phyloP scores from a whole-genome alignment of 139 green algal species.

The Chlorella sp. region DNA sequence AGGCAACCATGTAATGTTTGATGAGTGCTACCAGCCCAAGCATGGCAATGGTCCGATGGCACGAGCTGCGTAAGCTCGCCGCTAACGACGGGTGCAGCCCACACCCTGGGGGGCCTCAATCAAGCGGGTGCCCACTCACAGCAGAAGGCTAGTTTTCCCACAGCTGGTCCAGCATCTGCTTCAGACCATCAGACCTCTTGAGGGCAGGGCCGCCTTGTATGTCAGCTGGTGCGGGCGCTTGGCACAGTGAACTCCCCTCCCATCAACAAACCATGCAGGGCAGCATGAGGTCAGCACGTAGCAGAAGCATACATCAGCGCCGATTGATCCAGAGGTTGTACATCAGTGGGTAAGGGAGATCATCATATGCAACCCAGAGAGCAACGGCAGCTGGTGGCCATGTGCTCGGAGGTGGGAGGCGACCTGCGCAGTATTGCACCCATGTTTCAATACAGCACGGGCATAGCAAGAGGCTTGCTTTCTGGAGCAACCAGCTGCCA shows the following conservation, averaged over 20 bases:
- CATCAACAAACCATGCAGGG: too few relatives aligned
- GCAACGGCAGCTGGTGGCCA: neutral
- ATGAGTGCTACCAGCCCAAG: too few relatives aligned
- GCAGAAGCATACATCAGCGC: neutral
- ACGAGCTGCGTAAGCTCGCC: too few relatives aligned
- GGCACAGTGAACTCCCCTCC: too few relatives aligned
- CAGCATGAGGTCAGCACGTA: neutral
- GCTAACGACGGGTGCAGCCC: neutral
- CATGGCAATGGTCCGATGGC: too few relatives aligned
- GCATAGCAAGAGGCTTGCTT: too few relatives aligned
- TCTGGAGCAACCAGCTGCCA: too few relatives aligned
- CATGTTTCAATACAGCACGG: too few relatives aligned
- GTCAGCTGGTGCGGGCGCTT: slow-evolving; percentile 9
- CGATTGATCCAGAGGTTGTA: neutral
- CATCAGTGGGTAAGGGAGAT: neutral
- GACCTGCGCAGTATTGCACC: neutral
- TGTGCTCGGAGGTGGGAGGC: slow-evolving; percentile 13
- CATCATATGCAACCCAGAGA: neutral
- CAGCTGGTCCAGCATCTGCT: slow-evolving; percentile 7
- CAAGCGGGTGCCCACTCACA: slow-evolving; percentile 17
- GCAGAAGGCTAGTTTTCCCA: neutral
- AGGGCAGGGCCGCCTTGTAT: slow-evolving; percentile 7
- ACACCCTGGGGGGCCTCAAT: neutral
- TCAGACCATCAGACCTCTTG: neutral
- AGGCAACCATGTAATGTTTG: too few relatives aligned